Conservation (phyloP, 345 rosid genomes). For the Heritiera fomes region DNA sequence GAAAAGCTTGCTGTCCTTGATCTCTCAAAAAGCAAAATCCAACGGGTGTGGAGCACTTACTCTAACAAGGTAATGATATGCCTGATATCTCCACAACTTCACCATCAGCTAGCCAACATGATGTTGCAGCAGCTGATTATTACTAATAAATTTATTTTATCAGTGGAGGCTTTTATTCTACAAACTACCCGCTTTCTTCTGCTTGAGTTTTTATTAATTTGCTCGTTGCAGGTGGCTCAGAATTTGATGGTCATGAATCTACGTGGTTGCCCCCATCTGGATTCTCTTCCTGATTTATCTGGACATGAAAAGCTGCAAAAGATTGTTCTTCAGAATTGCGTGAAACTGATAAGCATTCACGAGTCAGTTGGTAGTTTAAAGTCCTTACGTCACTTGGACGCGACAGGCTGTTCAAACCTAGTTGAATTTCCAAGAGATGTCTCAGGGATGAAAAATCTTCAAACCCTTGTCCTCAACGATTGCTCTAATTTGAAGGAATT, state of each 20-base stretch:
- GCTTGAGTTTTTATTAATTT: not conserved
- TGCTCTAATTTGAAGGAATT: conserved; percentile 40
- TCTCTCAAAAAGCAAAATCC: conserved; percentile 61
- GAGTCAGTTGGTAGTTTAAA: conserved; percentile 40
- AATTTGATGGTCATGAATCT: conserved; percentile 51
- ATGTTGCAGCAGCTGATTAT: not conserved
- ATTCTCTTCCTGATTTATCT: conserved; percentile 46
- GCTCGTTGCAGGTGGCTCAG: conserved; percentile 33
- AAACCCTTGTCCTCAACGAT: conserved; percentile 42
- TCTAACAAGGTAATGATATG: conserved; percentile 32
- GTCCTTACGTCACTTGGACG: conserved; percentile 40
- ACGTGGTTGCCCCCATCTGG: conserved; percentile 35
- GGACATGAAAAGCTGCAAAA: conserved; percentile 37
- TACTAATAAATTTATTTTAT: not conserved
- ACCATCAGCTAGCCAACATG: not conserved
- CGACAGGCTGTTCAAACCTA: conserved; percentile 39
- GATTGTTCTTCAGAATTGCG: conserved; percentile 41
- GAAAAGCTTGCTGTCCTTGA: conserved; percentile 61
- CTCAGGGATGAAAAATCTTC: conserved; percentile 42
- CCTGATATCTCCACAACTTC: not conserved
- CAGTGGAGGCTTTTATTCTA: not conserved
- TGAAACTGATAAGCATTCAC: conserved; percentile 33
- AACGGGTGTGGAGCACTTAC: conserved; percentile 31
- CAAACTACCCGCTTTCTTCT: not conserved
- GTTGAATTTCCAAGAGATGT: conserved; percentile 43